Conservation (phyloP, 2,329 filamentous ascomycete species). For the Phyllosticta paracitricarpa region DNA sequence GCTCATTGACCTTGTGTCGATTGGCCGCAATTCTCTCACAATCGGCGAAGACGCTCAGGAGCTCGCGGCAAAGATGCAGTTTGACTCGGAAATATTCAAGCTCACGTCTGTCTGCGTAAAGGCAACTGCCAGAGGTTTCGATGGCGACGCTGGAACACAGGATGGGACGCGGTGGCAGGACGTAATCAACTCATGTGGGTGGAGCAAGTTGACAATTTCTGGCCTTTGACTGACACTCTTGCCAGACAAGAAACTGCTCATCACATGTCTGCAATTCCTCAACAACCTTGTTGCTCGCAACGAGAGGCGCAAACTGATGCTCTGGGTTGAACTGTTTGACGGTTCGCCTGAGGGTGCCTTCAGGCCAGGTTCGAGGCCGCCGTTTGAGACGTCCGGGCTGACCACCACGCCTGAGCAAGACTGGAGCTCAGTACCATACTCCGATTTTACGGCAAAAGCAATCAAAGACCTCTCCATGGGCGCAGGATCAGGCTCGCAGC, state of each 20-base stretch:
- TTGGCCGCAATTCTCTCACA: slow-evolving; percentile 52
- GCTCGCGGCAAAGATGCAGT: slow-evolving; percentile 48
- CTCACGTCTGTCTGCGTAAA: slow-evolving; percentile 55
- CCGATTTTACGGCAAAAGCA: neutral
- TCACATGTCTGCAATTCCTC: slow-evolving; percentile 55
- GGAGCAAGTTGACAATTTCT: neutral
- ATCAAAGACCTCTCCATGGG: slow-evolving; percentile 8
- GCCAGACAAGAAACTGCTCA: slow-evolving; percentile 50
- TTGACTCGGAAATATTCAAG: slow-evolving; percentile 52
- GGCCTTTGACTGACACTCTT: slow-evolving; percentile 9
- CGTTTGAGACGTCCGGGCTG: slow-evolving; percentile 12
- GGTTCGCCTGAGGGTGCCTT: slow-evolving; percentile 36
- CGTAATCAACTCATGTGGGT: slow-evolving; percentile 48
- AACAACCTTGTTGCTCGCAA: slow-evolving; percentile 59
- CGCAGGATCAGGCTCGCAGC: slow-evolving; percentile 12
- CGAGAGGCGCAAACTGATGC: slow-evolving; percentile 53
- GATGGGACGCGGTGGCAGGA: slow-evolving; percentile 57
- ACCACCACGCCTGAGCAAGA: neutral
- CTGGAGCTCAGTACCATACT: neutral
- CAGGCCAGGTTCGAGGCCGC: slow-evolving; percentile 22
- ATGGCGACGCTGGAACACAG: slow-evolving; percentile 50
- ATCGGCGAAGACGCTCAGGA: slow-evolving; percentile 53
- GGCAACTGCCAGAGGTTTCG: slow-evolving; percentile 54
- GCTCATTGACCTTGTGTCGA: slow-evolving; percentile 51
- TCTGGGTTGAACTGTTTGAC: slow-evolving; percentile 57